Conservation (phyloP, 2,329 filamentous ascomycete genomes). For the Ceratocystis albifundus region DNA sequence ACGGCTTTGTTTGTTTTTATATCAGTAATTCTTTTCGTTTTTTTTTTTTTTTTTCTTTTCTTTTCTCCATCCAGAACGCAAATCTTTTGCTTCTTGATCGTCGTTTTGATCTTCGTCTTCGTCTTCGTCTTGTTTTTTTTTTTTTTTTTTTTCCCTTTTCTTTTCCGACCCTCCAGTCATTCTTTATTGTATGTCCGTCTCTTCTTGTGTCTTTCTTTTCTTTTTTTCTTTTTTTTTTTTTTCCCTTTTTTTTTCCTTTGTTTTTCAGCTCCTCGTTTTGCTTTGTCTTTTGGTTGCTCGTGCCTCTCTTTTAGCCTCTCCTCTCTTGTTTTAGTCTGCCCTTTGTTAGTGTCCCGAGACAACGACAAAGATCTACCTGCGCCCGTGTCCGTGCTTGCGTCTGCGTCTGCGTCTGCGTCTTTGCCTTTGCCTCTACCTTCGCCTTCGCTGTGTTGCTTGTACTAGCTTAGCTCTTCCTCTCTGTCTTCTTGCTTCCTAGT, state of each 20-base stretch:
- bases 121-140: background rate
- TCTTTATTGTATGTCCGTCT: background rate
- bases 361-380: no score
- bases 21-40: background rate
- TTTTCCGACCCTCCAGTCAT: no score
- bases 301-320: background rate
- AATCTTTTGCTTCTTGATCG: background rate
- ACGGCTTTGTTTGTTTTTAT: no score
- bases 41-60: background rate
- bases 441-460: no score
- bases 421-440: no score
- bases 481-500: no score
- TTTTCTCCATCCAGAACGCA: background rate
- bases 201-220: background rate
- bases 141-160: background rate
- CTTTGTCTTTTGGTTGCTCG: background rate
- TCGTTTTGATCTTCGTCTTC: background rate
- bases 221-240: background rate
- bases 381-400: no score
- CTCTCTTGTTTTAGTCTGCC: background rate
- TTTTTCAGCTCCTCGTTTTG: conserved; percentile 7
- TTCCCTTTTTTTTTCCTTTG: no score
- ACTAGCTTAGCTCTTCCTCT: no score
- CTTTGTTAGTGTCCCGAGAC: background rate
- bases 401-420: no score